phyloP scores from a whole-genome alignment of 805 yeast species.

The Zygoascus biomembranicola region DNA sequence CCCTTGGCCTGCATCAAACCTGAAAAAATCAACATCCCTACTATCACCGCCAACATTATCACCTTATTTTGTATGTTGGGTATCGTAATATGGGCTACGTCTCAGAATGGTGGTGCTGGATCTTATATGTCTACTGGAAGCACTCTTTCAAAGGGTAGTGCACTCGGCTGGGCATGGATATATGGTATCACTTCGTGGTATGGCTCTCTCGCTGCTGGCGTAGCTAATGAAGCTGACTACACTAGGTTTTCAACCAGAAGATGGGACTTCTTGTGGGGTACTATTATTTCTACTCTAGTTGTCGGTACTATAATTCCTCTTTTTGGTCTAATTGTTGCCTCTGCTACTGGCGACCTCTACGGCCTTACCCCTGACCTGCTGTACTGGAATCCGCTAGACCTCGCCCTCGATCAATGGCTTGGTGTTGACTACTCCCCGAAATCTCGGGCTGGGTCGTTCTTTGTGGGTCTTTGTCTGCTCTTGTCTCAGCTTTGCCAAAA shows the following conservation, averaged over 20 bases:
- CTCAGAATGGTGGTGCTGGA: constrained; percentile 14
- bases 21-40: constrained; percentile 26
- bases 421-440: constrained; percentile 30
- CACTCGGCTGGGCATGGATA: constrained; percentile 9
- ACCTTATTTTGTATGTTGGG: constrained; percentile 29
- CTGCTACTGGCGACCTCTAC: constrained; percentile 34
- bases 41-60: constrained; percentile 31
- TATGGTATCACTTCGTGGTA: constrained; percentile 33
- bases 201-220: constrained; percentile 33
- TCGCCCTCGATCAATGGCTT: constrained; percentile 31
- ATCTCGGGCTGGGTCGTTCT: constrained; percentile 43
- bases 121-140: constrained; percentile 35
- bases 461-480: constrained; percentile 23
- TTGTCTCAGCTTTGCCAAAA: constrained; percentile 5
- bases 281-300: constrained; percentile 30
- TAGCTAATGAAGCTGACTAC: constrained; percentile 37
- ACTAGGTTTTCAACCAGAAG: constrained; percentile 35
- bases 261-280: constrained; percentile 34
- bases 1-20: constrained; percentile 30
- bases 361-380: constrained; percentile 24
- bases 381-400: constrained; percentile 41
- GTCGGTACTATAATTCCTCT: constrained; percentile 40
- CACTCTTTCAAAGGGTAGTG: neutral
- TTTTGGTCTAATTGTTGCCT: constrained; percentile 40
- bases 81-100: constrained; percentile 15